These are phyloP conservation scores for Leishmania guyanensis DNA, from an alignment of 208 protist genomes.

Conservation along the genomic window DNA sequence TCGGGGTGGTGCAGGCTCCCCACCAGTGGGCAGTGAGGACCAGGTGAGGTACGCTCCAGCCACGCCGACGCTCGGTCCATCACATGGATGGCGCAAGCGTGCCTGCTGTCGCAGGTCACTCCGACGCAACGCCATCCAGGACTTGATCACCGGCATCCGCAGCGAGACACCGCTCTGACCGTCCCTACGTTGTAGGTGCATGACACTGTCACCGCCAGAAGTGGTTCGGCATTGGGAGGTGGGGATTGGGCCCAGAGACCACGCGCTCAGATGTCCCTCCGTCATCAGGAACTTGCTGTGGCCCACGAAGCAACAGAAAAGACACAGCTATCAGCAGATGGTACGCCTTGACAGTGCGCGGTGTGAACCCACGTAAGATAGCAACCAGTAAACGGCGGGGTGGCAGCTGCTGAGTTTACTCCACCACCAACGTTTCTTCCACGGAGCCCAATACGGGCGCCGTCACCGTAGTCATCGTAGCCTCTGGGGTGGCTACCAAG, in stretches of 20 bases:
- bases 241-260: neutral
- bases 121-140: neutral
- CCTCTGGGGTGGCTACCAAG: neutral
- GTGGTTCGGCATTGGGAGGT: neutral
- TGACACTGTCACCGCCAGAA: neutral
- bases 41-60: neutral
- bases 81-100: neutral
- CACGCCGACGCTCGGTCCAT: neutral
- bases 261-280: neutral
- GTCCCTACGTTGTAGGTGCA: neutral
- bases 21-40: neutral
- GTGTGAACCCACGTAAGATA: neutral
- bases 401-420: constrained; percentile 8
- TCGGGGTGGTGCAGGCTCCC: neutral
- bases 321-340: neutral
- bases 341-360: neutral
- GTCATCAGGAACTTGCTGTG: neutral
- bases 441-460: neutral
- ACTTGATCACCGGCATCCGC: neutral
- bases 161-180: neutral
- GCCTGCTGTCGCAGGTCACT: neutral
- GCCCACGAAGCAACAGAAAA: constrained; percentile 2
- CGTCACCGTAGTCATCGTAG: neutral
- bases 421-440: constrained; percentile 16
- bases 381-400: neutral